Evolutionary conservation across 768 basidiomycete genomes (phyloP), one percentile per base, ranked within the genome.

Genomic region (Mycena haematopus): DNA sequence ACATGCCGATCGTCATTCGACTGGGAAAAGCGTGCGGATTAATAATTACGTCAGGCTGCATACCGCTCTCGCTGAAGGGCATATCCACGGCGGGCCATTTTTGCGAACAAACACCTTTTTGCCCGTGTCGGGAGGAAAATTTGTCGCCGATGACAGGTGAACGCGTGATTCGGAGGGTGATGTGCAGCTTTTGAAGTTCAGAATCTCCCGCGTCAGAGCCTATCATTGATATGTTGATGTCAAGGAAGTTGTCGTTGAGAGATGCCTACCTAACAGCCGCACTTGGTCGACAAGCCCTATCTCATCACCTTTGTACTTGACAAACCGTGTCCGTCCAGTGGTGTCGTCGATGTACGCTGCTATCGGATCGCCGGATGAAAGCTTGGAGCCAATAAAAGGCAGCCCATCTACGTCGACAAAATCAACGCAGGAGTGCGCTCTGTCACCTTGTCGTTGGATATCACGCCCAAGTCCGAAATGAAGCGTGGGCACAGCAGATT

Each of bases 1-100:
- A 89, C 97, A 99, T 99, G 62, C 97, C 97, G 70, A 99, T 99
- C 1, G 97, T 99, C 97, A 99, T 99, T 69, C 97, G 93, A 82
- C 90, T 92, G 2, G 97, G 97, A 82, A 99, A 99, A 17, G 97
- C 97, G 74, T 99, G 97, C 36, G 97, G 97, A 77, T 99, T 99
- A 81, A 99, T 99, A 75, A 99, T 99, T 52, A 99, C 87, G 76
- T 99, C 97, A 1, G 97, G 97, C 75, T 98, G 96, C 85, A 99
- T 95, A 17, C 97, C 97, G 60, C 93, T 96, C 79, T 99, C 97
- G 70, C 89, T 90, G 83, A 99, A 99, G 15, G 97, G 97, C 97
- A 99, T 98, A 74, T 99, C 97, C 68, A 97, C 78, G 19, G 91
- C 86, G 9, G 97, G 97, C 94, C 96, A 99, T 78, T 97, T 98